phyloP scores from a whole-genome alignment of 129 eudicot genomes.

The Arctium lappa region DNA sequence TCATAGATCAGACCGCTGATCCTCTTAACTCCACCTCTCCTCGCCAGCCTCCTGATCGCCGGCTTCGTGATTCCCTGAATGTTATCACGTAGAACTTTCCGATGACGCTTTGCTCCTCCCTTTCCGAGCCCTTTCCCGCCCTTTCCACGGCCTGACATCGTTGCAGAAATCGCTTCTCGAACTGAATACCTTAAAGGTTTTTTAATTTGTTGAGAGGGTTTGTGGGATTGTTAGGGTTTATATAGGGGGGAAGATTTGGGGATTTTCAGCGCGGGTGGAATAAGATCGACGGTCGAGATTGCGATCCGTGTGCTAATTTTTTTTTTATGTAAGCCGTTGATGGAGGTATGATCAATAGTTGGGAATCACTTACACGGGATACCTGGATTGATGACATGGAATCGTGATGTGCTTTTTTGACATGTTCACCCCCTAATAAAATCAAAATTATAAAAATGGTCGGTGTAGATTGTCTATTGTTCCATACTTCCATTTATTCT shows the following conservation, averaged over 20 bases:
- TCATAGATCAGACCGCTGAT: slow-evolving; percentile 4
- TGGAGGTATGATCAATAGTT: not conserved
- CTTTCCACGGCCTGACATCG: slow-evolving; percentile 7
- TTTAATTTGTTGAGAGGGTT: not conserved
- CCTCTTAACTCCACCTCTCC: not conserved
- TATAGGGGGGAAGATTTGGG: slow-evolving; percentile 8
- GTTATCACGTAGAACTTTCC: slow-evolving; percentile 3
- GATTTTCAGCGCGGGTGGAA: not conserved
- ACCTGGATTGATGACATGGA: not conserved
- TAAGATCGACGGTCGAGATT: slow-evolving; percentile 12
- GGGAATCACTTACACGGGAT: not conserved
- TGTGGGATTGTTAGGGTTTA: not conserved
- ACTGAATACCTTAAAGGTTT: not conserved
- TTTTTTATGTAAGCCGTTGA: not conserved
- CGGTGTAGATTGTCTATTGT: not conserved
- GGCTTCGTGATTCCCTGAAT: not conserved
- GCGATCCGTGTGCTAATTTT: not conserved
- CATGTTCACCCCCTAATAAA: not conserved
- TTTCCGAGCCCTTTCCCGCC: not conserved
- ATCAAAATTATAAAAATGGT: too few relatives aligned
- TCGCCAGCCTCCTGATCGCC: slow-evolving; percentile 2
- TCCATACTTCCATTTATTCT: too few relatives aligned
- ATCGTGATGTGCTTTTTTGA: not conserved
- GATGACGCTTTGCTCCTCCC: slow-evolving; percentile 13
- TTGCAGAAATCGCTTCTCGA: not conserved